phyloP scores from a whole-genome alignment of 805 yeast species.

The Wickerhamiella qilinensis region DNA sequence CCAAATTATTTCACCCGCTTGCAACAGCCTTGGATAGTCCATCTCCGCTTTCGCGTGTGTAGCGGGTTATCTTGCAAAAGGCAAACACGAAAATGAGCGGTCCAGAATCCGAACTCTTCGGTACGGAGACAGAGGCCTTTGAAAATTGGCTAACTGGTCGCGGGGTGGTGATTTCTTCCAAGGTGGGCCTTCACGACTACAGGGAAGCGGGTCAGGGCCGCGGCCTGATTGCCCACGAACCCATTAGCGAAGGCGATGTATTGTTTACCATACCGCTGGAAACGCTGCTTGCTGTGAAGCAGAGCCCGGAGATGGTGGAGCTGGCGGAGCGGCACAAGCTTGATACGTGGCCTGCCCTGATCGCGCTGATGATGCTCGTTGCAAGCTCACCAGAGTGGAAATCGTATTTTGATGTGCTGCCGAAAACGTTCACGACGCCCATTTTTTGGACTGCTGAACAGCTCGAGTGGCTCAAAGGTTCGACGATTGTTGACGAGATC shows the following conservation, averaged over 20 bases:
- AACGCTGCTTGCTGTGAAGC: constrained; percentile 41
- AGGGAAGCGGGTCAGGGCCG: constrained; percentile 53
- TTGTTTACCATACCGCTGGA: constrained; percentile 55
- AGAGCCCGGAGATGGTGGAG: constrained; percentile 24
- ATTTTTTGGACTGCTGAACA: constrained; percentile 70
- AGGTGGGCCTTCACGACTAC: constrained; percentile 44
- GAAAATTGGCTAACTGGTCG: constrained; percentile 28
- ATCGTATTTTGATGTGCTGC: constrained; percentile 58
- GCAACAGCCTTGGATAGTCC: too few relatives aligned
- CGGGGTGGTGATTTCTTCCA: constrained; percentile 37
- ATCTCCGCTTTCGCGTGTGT: too few relatives aligned
- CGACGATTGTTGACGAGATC: constrained; percentile 49
- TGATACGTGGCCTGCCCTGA: constrained; percentile 64
- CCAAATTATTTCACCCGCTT: too few relatives aligned
- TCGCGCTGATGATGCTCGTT: constrained; percentile 52
- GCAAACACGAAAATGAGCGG: too few relatives aligned
- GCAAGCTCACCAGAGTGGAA: constrained; percentile 43
- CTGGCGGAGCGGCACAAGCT: constrained; percentile 20
- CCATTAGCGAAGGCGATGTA: constrained; percentile 44
- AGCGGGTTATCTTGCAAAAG: too few relatives aligned
- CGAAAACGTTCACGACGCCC: constrained; percentile 43
- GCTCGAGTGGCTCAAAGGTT: constrained; percentile 42
- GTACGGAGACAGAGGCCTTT: constrained; percentile 29
- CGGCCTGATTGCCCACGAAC: constrained; percentile 49
- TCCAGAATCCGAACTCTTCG: too few relatives aligned